A percentile compares a stretch with the other conserved stretches of the same genome.
phyloP scores from a whole-genome alignment of 108 stramenopile species.

The Schizochytrium sp. region DNA sequence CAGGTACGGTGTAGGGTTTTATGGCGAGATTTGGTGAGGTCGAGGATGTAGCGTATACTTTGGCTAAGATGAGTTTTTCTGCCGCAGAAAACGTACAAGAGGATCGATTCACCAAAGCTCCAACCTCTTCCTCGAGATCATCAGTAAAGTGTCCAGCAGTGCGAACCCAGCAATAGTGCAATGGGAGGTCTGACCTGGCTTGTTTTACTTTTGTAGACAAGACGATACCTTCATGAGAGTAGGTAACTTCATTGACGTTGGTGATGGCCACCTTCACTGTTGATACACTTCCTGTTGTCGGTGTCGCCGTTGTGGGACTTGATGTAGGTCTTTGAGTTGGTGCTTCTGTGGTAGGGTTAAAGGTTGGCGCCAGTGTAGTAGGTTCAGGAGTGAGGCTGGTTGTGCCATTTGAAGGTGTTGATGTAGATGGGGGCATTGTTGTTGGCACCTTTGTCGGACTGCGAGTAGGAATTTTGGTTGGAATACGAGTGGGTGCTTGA shows the following conservation, averaged over 20 bases:
- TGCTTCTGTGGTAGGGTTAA: too few relatives aligned
- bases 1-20: slow-evolving; percentile 32
- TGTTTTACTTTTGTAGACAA: background rate
- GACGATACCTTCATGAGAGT: slow-evolving; percentile 30
- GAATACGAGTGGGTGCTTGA: background rate
- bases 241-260: background rate
- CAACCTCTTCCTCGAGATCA: background rate
- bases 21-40: slow-evolving; percentile 11
- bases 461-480: background rate
- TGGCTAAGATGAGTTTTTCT: background rate
- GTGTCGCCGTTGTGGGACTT: too few relatives aligned
- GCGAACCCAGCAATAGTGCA: slow-evolving; percentile 53
- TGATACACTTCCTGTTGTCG: background rate
- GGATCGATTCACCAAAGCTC: background rate
- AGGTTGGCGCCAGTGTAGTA: too few relatives aligned
- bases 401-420: too few relatives aligned
- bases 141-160: background rate
- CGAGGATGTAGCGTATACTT: background rate
- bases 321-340: too few relatives aligned
- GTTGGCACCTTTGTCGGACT: background rate
- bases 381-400: too few relatives aligned
- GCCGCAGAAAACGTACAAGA: background rate
- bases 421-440: background rate
- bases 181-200: background rate
- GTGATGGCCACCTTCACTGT: slow-evolving; percentile 1